Conservation (phyloP, 1,284 basidiomycete species). For the Crucibulum cyathiforme region DNA sequence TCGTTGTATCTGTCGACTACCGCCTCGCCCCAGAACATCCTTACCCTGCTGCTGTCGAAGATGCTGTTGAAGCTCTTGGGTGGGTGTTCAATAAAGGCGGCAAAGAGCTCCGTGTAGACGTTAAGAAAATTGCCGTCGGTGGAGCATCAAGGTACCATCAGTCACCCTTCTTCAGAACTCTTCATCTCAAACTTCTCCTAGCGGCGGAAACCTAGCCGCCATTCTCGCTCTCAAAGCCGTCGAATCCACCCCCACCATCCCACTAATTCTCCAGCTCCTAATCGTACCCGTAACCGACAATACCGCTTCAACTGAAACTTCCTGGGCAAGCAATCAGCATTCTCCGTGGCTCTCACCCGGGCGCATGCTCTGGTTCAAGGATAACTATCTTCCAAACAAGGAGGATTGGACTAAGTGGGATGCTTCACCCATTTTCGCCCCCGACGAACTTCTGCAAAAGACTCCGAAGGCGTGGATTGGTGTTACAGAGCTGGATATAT, state of each 20-base stretch:
- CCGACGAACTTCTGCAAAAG: conserved; percentile 56
- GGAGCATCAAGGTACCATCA: conserved; percentile 68
- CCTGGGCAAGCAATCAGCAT: conserved; percentile 65
- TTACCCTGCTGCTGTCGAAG: conserved; percentile 78
- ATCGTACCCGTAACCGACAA: conserved; percentile 78
- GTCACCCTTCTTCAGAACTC: background rate
- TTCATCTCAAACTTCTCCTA: conserved; percentile 24
- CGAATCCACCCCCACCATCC: conserved; percentile 53
- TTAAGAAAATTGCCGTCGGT: conserved; percentile 50
- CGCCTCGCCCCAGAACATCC: conserved; percentile 76
- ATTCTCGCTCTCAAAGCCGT: conserved; percentile 70
- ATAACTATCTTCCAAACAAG: conserved; percentile 69
- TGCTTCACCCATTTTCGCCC: conserved; percentile 72
- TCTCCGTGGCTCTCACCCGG: conserved; percentile 65
- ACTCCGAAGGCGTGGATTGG: conserved; percentile 67
- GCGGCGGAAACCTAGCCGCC: conserved; percentile 76
- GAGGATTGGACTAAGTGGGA: conserved; percentile 69
- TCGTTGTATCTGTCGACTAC: conserved; percentile 74
- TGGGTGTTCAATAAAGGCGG: conserved; percentile 61
- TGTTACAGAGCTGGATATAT: conserved; percentile 70
- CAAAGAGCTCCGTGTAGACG: conserved; percentile 35
- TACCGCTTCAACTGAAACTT: conserved; percentile 55
- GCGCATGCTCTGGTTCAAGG: conserved; percentile 77
- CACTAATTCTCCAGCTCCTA: conserved; percentile 67
- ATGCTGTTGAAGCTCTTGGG: conserved; percentile 68